Percentiles rank a stretch among this genome's conserved stretches.
Evolutionary conservation across 2,329 filamentous ascomycete species (phyloP).

Genomic region (Curvularia eragrostidis): DNA sequence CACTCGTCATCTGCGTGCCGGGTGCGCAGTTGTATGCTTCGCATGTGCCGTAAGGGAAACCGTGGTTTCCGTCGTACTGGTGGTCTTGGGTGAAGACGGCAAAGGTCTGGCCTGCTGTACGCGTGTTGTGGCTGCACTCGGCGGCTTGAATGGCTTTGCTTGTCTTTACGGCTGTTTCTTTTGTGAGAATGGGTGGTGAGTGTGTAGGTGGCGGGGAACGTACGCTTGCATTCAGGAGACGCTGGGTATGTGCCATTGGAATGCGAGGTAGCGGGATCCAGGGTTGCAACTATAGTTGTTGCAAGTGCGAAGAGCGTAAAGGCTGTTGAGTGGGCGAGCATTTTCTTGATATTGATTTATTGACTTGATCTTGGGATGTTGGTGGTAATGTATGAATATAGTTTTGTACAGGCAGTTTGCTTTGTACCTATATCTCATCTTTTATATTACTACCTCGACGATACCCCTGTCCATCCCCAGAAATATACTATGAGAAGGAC

Average conservation of each 20-base stretch:
- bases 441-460: not conserved
- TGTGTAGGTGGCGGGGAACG: not conserved
- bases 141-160: slow-evolving; percentile 52
- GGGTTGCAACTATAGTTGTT: slow-evolving; percentile 40
- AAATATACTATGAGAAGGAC: not conserved
- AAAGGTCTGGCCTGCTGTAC: slow-evolving; percentile 48
- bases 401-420: not conserved
- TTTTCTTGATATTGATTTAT: not conserved
- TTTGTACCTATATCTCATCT: not conserved
- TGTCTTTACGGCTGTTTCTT: slow-evolving; percentile 36
- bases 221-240: slow-evolving; percentile 34
- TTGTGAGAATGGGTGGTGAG: not conserved
- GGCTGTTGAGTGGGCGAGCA: slow-evolving; percentile 8
- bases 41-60: slow-evolving; percentile 58
- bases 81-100: slow-evolving; percentile 55
- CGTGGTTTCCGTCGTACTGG: slow-evolving; percentile 53
- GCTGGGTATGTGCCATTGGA: slow-evolving; percentile 45
- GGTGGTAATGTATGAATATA: too few species aligned
- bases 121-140: slow-evolving; percentile 54
- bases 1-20: slow-evolving; percentile 21
- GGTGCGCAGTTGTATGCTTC: slow-evolving; percentile 35
- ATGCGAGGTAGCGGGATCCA: slow-evolving; percentile 48
- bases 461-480: not conserved
- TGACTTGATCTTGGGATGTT: not conserved
- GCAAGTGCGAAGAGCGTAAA: slow-evolving; percentile 21